Percentiles rank a stretch among this genome's conserved stretches.
Conservation (phyloP, 495 filamentous ascomycete species). For the Daldinia grandis region DNA sequence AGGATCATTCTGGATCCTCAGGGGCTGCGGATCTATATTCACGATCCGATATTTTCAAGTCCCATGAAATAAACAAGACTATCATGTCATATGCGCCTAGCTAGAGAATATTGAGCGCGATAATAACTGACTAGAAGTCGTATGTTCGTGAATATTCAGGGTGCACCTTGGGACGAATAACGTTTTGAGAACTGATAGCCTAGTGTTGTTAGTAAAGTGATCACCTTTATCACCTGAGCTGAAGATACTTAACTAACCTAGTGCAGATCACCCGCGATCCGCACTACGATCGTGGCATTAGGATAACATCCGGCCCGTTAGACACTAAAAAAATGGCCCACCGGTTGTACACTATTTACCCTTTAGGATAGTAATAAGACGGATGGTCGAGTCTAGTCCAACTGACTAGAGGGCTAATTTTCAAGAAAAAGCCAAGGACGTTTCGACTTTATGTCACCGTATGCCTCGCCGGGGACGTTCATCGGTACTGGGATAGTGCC, state of each 20-base stretch:
- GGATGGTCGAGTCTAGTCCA: neutral
- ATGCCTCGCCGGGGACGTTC: conserved; percentile 47
- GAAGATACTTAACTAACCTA: conserved; percentile 2
- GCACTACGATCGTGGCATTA: conserved; percentile 11
- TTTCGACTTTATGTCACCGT: conserved; percentile 37
- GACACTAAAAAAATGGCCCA: neutral
- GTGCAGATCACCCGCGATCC: conserved; percentile 23
- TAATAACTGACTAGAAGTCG: neutral
- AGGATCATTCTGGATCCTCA: too few relatives aligned
- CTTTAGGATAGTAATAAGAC: neutral
- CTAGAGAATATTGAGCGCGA: neutral
- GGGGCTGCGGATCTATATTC: neutral
- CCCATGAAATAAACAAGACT: neutral
- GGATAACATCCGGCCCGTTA: conserved; percentile 6
- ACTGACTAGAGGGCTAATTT: conserved; percentile 18
- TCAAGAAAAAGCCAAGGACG: conserved; percentile 46
- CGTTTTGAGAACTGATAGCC: neutral
- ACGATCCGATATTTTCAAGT: neutral
- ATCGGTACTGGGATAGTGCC: conserved; percentile 75
- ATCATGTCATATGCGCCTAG: neutral
- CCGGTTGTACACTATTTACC: conserved; percentile 8
- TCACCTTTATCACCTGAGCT: conserved; percentile 5
- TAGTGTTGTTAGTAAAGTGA: neutral
- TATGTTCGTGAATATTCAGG: neutral
- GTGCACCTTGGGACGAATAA: neutral